A percentile compares a stretch with the other conserved stretches of the same genome.
phyloP scores from a whole-genome alignment of 441 rosid species.

The Croton setiger region DNA sequence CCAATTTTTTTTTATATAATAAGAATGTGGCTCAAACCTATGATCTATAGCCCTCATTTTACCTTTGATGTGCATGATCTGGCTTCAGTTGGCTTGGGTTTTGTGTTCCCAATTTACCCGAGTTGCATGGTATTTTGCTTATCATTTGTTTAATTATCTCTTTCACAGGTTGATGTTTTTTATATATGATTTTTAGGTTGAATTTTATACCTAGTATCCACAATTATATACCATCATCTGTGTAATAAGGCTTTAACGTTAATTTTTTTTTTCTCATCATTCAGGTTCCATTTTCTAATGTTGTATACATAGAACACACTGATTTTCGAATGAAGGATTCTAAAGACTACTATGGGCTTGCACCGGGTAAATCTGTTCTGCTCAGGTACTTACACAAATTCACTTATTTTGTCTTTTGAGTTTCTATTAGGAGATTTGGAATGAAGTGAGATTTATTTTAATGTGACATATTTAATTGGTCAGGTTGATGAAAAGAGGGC shows the following conservation, averaged over 20 bases:
- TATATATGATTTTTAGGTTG: no score
- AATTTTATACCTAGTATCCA: no score
- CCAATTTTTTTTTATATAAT: no score
- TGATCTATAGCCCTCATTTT: no score
- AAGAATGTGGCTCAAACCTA: no score
- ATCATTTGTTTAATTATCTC: not conserved
- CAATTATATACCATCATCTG: no score
- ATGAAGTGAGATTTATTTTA: not conserved
- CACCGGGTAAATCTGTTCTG: constrained; percentile 85
- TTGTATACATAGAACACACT: constrained; percentile 75
- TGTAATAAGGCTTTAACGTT: no score
- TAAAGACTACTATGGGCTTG: constrained; percentile 90
- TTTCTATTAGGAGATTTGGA: not conserved
- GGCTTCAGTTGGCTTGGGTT: not conserved
- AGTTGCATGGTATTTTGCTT: not conserved
- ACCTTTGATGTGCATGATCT: no score
- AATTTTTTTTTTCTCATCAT: not conserved
- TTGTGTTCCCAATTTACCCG: not conserved
- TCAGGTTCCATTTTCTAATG: constrained; percentile 81
- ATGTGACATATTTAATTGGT: not conserved
- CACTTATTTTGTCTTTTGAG: not conserved
- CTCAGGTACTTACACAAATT: constrained; percentile 46
- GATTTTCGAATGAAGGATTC: constrained; percentile 96
- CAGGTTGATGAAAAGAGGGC: not conserved
- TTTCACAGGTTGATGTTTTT: no score